Conservation (phyloP, 1,284 basidiomycete genomes). For the Heterobasidion occidentale region DNA sequence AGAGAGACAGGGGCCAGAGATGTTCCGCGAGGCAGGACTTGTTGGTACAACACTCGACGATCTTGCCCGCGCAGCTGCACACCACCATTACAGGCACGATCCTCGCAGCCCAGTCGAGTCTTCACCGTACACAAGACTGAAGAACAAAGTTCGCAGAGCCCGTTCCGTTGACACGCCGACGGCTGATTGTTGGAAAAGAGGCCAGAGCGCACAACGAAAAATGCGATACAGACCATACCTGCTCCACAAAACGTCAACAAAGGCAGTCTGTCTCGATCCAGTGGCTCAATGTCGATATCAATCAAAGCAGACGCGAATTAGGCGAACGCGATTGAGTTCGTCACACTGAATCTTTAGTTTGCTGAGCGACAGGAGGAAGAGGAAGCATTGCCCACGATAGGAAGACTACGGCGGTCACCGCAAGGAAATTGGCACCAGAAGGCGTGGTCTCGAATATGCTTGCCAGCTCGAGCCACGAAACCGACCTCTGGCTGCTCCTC, state of each 20-base stretch:
- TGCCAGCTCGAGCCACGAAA: constrained; percentile 28
- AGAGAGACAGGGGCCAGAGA: constrained; percentile 35
- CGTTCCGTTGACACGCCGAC: constrained; percentile 22
- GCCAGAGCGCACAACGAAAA: not conserved
- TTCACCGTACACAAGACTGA: constrained; percentile 40
- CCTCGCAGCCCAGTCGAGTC: constrained; percentile 25
- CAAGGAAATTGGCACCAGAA: constrained; percentile 32
- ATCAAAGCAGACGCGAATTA: constrained; percentile 19
- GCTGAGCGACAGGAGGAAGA: constrained; percentile 18
- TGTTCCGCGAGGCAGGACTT: constrained; percentile 38
- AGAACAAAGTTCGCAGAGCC: constrained; percentile 30
- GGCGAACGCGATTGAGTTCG: constrained; percentile 19
- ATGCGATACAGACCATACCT: constrained; percentile 8
- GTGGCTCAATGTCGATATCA: constrained; percentile 12
- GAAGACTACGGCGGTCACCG: constrained; percentile 23
- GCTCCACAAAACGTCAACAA: constrained; percentile 18
- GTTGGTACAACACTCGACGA: constrained; percentile 27
- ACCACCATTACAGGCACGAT: constrained; percentile 33
- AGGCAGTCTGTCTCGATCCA: constrained; percentile 13
- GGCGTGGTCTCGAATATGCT: constrained; percentile 29
- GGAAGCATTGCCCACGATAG: constrained; percentile 21
- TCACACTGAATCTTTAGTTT: constrained; percentile 16
- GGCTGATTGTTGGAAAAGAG: constrained; percentile 8
- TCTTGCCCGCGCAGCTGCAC: constrained; percentile 32
- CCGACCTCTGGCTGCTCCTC: constrained; percentile 36